Percentiles rank a stretch among this genome's conserved stretches.
These are phyloP conservation scores for Epichloe typhina DNA, from an alignment of 2,329 filamentous ascomycete genomes.

Conservation along the genomic window DNA sequence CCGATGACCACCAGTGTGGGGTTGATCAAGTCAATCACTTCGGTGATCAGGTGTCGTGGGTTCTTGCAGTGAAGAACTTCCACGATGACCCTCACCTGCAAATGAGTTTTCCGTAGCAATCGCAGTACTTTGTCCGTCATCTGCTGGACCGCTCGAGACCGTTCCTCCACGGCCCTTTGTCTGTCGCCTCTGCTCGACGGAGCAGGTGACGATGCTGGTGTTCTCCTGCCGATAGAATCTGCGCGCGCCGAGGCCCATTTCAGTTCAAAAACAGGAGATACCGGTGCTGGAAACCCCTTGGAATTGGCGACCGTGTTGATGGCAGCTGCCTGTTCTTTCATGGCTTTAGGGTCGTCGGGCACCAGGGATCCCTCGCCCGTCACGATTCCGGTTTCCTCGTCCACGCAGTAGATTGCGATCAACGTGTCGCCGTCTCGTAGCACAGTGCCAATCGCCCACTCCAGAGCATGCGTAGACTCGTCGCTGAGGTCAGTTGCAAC, in stretches of 20 bases:
- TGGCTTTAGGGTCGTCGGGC: slow-evolving; percentile 60
- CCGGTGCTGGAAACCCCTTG: slow-evolving; percentile 19
- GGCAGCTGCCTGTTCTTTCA: slow-evolving; percentile 61
- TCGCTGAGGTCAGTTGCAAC: slow-evolving; percentile 93
- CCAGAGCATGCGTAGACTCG: slow-evolving; percentile 85
- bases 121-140: slow-evolving; percentile 79
- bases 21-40: slow-evolving; percentile 87
- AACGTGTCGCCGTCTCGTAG: slow-evolving; percentile 88
- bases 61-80: slow-evolving; percentile 98
- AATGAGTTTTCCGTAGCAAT: slow-evolving; percentile 73
- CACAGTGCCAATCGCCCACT: slow-evolving; percentile 96
- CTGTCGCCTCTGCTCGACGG: slow-evolving; percentile 35
- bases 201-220: slow-evolving; percentile 32
- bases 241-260: slow-evolving; percentile 16
- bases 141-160: slow-evolving; percentile 65
- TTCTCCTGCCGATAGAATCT: slow-evolving; percentile 16
- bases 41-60: slow-evolving; percentile 87
- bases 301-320: slow-evolving; percentile 48
- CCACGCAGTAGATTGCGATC: slow-evolving; percentile 83
- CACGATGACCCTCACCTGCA: slow-evolving; percentile 86
- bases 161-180: slow-evolving; percentile 60
- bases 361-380: slow-evolving; percentile 37
- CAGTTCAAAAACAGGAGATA: slow-evolving; percentile 22
- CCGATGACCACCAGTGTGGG: slow-evolving; percentile 90
- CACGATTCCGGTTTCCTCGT: slow-evolving; percentile 63